Evolutionary conservation across 345 rosid genomes (phyloP).

Genomic region (Pistacia atlantica): DNA sequence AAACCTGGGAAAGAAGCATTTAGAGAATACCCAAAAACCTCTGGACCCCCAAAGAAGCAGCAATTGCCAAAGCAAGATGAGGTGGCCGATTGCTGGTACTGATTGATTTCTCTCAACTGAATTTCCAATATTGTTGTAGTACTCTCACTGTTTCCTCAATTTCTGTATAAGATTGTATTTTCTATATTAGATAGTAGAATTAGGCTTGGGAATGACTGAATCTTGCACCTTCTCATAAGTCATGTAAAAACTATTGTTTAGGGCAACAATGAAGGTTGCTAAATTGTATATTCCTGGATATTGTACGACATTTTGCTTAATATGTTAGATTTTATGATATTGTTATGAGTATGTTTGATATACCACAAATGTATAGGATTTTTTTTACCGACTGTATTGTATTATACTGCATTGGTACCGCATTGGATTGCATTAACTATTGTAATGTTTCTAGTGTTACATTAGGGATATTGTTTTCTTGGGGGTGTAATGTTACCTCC

Average conservation of each 20-base stretch:
- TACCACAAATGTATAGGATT: background rate
- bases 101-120: background rate
- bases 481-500: too few relatives aligned
- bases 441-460: too few relatives aligned
- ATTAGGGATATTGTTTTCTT: too few relatives aligned
- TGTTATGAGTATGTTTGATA: too few relatives aligned
- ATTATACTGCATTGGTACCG: too few relatives aligned
- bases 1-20: conserved; percentile 58
- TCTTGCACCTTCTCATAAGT: too few relatives aligned
- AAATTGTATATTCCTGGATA: background rate
- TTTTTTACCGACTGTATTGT: too few relatives aligned
- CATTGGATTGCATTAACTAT: too few relatives aligned
- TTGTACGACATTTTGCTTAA: background rate
- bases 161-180: background rate
- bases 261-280: too few relatives aligned
- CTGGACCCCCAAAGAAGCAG: conserved; percentile 69
- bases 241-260: too few relatives aligned
- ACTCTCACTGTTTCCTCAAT: background rate
- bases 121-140: too few relatives aligned
- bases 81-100: conserved; percentile 76
- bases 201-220: background rate
- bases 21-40: conserved; percentile 48
- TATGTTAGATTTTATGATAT: too few relatives aligned
- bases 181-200: background rate
- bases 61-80: conserved; percentile 34